Evolutionary conservation across 1,139 yeast species (phyloP), one percentile per base, ranked within the genome.

Genomic region (Yamadazyma membranifaciens): DNA sequence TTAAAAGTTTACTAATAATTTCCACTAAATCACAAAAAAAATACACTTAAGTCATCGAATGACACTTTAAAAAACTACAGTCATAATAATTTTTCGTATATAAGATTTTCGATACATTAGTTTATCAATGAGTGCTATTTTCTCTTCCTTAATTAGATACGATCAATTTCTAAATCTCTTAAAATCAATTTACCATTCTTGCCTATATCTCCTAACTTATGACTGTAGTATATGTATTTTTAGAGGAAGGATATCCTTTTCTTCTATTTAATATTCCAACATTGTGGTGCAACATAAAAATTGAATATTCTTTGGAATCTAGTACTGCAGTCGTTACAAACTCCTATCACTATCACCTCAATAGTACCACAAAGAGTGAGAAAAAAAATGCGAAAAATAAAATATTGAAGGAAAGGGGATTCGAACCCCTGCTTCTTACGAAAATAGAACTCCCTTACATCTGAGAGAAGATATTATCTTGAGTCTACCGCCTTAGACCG

Each of bases 361-460:
- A n/a, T n/a, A n/a, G n/a, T n/a, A n/a, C n/a, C n/a, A n/a, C n/a
- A n/a, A n/a, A n/a, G n/a, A n/a, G n/a, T n/a, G n/a, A n/a, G n/a
- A n/a, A n/a, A n/a, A 20, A 25, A 25, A 9, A 10, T 6, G 22
- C 32, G 29, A 38, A 11, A 15, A 41, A 46, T 41, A 38, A 41
- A 34, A 46, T 45, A 39, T 20, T 46, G 49, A 46, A 44, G 44
- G 45, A 44, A 31, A 39, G 44, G 48, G 42, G 48, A 45, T 45
- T 45, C 49, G 48, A 45, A 45, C 48, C 43, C 48, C 44, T 36
- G 48, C 47, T 42, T 41, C 48, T 43, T 37, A 37, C 43, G 43
- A 36, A 31, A 39, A 30, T 32, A 36, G 42, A 31, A 39, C 13
- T n/a, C 30, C 12, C 30, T 27, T 20, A 20, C 24, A 20, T 20